A percentile compares a stretch with the other conserved stretches of the same genome.
Evolutionary conservation across 495 filamentous ascomycete species (phyloP).

Genomic region (Penicillium lagena): DNA sequence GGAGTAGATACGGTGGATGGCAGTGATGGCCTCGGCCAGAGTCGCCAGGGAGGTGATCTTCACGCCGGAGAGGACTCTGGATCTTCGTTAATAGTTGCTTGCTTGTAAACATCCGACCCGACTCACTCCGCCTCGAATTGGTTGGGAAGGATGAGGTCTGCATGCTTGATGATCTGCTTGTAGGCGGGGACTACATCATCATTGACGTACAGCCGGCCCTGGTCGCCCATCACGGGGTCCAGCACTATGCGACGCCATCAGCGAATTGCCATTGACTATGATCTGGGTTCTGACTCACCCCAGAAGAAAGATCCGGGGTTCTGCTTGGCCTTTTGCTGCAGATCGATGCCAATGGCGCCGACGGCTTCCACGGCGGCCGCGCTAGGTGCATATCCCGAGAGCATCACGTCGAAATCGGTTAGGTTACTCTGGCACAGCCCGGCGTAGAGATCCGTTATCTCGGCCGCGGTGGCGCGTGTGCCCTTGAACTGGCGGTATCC

Average conservation of each 20-base stretch:
- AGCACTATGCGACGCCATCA: conserved; percentile 48
- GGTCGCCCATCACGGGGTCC: conserved; percentile 97
- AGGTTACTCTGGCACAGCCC: conserved; percentile 78
- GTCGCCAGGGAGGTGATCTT: conserved; percentile 71
- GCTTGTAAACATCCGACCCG: neutral
- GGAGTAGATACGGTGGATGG: conserved; percentile 67
- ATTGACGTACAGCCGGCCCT: conserved; percentile 82
- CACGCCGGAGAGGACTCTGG: conserved; percentile 71
- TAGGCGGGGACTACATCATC: conserved; percentile 90
- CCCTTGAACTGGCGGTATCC: conserved; percentile 85
- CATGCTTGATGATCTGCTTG: conserved; percentile 65
- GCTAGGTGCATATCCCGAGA: conserved; percentile 88
- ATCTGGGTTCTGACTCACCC: conserved; percentile 41
- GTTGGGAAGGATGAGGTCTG: conserved; percentile 91
- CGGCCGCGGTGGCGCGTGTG: conserved; percentile 66
- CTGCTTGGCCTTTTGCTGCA: conserved; percentile 56
- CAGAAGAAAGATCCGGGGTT: conserved; percentile 84
- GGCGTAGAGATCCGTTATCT: conserved; percentile 79
- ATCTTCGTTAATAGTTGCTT: conserved; percentile 1
- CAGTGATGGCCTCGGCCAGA: conserved; percentile 65
- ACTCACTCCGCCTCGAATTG: conserved; percentile 94
- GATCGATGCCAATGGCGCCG: conserved; percentile 72
- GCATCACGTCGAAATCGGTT: conserved; percentile 81
- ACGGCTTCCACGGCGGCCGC: conserved; percentile 77
- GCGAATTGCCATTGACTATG: neutral